Evolutionary conservation across 2,329 filamentous ascomycete species (phyloP), one percentile per base, ranked within the genome.

Genomic region (Cercospora zeae-maydis): DNA sequence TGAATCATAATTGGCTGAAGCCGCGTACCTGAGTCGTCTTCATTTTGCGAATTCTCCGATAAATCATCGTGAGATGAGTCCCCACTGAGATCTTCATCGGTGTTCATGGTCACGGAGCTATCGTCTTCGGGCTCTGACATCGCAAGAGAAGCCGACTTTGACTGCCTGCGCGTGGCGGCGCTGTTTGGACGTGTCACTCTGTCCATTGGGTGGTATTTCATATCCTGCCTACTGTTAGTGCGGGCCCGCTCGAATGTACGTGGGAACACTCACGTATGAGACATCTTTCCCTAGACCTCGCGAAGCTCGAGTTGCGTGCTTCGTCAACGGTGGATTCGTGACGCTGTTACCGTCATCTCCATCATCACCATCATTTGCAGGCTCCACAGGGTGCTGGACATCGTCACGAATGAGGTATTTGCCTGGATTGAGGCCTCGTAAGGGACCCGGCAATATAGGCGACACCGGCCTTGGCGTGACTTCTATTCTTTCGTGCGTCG

Each of bases 141-240:
- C 2, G 49, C 52, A 34, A 57, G 54, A 42, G 64, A 63, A 13
- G 51, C 30, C 1, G 66, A 62, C 16, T 63, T 63, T 11, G 66
- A 66, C 19, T 60, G 55, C 37, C 62, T 57, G 13, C 60, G 61
- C 9, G 61, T 63, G 24, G 61, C 60, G 5, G 63, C 56, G 4
- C 58, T 64, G 39, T 67, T 64, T 11, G 64, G 63, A 13, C 69
- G 61, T 1, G 65, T 71, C 10, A 71, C 66, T 9, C 58, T 63
- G 47, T 72, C 70, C 69, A 72, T 71, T 0, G 70, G 69, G 61
- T 72, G 69, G 45, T 63, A 69, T 47, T 71, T 72, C 57, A 37
- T 39, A 21, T 59, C 57, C 45, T 59, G 31, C 11, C 11, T 14
- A 21, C 27, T 16, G 30, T 53, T 21, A 53, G 30, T 6, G 30